phyloP scores from a whole-genome alignment of 108 stramenopile genomes.

The Epithemia pelagica region DNA sequence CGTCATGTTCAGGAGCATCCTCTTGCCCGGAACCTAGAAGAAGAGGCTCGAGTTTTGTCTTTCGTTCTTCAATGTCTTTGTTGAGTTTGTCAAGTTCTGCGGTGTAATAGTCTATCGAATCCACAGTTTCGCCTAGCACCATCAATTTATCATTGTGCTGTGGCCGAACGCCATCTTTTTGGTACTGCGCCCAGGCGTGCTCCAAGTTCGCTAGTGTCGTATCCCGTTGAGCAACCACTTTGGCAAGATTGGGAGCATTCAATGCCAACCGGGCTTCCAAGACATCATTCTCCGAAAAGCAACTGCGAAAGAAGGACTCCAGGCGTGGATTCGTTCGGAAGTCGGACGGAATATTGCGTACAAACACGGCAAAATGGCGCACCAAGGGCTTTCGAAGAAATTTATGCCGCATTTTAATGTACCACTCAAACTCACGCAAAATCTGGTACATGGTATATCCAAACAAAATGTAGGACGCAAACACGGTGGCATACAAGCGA shows the following conservation, averaged over 20 bases:
- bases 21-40: not conserved
- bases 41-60: not conserved
- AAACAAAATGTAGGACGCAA: conserved; percentile 56
- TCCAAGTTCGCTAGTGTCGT: conserved; percentile 22
- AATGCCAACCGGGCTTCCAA: conserved; percentile 20
- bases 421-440: conserved; percentile 56
- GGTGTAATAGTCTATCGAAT: conserved; percentile 1
- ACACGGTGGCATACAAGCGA: conserved; percentile 37
- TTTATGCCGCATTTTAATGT: conserved; percentile 37
- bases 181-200: conserved; percentile 27
- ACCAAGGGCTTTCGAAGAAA: conserved; percentile 30
- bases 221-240: conserved; percentile 14
- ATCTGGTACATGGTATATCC: conserved; percentile 60
- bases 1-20: not conserved
- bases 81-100: not conserved
- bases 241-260: conserved; percentile 21
- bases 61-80: not conserved
- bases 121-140: not conserved
- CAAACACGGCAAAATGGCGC: conserved; percentile 45
- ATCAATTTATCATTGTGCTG: conserved; percentile 1
- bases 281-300: conserved; percentile 20
- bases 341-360: conserved; percentile 44
- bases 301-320: conserved; percentile 34
- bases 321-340: conserved; percentile 31
- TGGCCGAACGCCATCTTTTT: conserved; percentile 12